These are phyloP conservation scores for Takashimella koratensis DNA, from an alignment of 1,284 basidiomycete genomes.

Conservation along the genomic window DNA sequence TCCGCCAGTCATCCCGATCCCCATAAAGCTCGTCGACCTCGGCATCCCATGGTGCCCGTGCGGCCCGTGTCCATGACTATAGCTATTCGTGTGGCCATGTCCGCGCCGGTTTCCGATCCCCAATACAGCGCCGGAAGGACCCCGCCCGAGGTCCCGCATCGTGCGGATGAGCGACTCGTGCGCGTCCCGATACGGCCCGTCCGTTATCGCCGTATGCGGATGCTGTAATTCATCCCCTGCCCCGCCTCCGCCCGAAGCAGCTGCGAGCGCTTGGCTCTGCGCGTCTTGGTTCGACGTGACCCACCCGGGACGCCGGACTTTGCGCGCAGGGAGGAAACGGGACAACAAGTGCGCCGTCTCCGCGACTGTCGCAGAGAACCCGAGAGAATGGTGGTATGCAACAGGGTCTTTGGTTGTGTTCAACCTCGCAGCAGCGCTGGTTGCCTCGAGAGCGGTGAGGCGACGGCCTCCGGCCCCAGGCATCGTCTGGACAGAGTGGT, in stretches of 20 bases:
- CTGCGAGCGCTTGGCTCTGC: conserved; percentile 10
- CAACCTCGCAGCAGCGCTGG: conserved; percentile 26
- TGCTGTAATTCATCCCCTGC: conserved; percentile 24
- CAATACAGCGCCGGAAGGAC: not conserved
- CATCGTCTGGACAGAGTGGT: not conserved
- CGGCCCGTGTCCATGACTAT: not conserved
- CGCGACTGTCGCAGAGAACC: conserved; percentile 29
- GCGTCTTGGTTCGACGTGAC: conserved; percentile 4
- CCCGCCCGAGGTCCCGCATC: conserved; percentile 23
- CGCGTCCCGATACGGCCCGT: conserved; percentile 40
- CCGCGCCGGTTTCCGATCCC: not conserved
- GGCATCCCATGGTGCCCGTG: not conserved
- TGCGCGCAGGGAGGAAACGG: conserved; percentile 35
- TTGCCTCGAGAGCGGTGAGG: conserved; percentile 29
- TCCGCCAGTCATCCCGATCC: not conserved
- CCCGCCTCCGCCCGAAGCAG: conserved; percentile 8
- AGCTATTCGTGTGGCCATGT: too few species aligned
- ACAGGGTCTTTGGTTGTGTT: conserved; percentile 37
- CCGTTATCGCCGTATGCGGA: too few species aligned
- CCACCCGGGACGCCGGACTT: conserved; percentile 26
- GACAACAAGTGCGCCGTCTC: conserved; percentile 39
- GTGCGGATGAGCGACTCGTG: conserved; percentile 38
- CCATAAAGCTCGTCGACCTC: not conserved
- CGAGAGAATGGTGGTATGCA: conserved; percentile 37
- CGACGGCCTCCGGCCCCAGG: conserved; percentile 5